A percentile compares a stretch with the other conserved stretches of the same genome.
Conservation (phyloP, 164 flowering plant species). For the Stephania japonica region DNA sequence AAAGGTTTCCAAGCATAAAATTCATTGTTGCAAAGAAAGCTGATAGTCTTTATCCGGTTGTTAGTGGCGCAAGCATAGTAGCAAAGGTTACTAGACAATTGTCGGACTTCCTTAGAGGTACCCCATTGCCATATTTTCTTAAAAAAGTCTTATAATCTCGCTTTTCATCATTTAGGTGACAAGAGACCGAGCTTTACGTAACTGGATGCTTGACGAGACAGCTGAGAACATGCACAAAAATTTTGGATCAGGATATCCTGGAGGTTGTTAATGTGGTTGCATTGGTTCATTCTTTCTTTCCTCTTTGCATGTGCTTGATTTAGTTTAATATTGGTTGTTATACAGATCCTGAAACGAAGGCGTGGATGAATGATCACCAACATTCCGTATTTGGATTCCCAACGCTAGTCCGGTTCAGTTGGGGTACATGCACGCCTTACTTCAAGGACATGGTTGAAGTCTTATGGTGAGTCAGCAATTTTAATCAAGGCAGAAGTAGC, state of each 20-base stretch:
- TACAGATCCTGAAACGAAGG: slow-evolving; percentile 79
- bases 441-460: slow-evolving; percentile 64
- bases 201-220: slow-evolving; percentile 80
- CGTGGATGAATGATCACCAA: slow-evolving; percentile 79
- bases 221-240: slow-evolving; percentile 62
- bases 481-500: not conserved
- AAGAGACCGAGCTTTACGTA: slow-evolving; percentile 70
- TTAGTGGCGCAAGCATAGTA: slow-evolving; percentile 93
- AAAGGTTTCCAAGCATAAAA: slow-evolving; percentile 71
- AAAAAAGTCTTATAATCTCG: not conserved
- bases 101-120: not conserved
- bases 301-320: not conserved
- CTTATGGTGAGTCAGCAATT: slow-evolving; percentile 50
- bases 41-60: slow-evolving; percentile 93
- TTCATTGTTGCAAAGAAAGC: slow-evolving; percentile 96
- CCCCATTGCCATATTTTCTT: not conserved
- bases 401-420: slow-evolving; percentile 83
- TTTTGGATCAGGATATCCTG: slow-evolving; percentile 98
- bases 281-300: not conserved
- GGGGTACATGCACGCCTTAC: slow-evolving; percentile 88
- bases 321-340: not conserved
- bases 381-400: slow-evolving; percentile 90
- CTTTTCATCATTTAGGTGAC: slow-evolving; percentile 52
- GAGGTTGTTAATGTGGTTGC: slow-evolving; percentile 39
- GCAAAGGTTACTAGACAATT: slow-evolving; percentile 58